phyloP scores from a whole-genome alignment of 2,329 filamentous ascomycete species.

The Ophiostoma quercus region DNA sequence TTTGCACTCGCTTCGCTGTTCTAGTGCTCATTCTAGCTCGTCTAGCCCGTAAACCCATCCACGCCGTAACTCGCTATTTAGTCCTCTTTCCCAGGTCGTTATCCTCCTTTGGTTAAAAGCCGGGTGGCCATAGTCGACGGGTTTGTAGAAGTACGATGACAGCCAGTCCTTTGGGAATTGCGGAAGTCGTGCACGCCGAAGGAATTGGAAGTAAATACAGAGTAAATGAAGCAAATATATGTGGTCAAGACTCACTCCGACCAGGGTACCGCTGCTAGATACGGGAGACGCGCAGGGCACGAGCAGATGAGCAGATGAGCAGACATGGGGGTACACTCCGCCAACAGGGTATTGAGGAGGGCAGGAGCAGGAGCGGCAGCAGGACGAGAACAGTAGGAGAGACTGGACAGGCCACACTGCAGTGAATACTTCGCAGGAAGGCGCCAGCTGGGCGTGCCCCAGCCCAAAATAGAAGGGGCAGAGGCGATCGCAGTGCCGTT shows the following conservation, averaged over 20 bases:
- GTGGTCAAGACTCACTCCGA: neutral
- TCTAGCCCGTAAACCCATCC: neutral
- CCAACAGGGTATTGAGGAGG: neutral
- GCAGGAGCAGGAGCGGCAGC: neutral
- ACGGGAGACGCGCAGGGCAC: neutral
- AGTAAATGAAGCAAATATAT: neutral
- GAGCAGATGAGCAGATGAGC: conserved; percentile 8
- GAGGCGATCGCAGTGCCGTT: conserved; percentile 1
- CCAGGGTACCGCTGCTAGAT: conserved; percentile 11
- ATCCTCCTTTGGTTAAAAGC: neutral
- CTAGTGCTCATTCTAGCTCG: neutral
- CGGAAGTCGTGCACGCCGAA: neutral
- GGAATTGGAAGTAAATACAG: neutral
- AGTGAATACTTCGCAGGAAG: neutral
- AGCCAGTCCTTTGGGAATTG: neutral
- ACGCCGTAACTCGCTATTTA: neutral
- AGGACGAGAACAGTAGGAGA: neutral
- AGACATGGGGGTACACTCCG: conserved; percentile 4
- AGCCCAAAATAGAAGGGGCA: neutral
- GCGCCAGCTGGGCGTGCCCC: neutral
- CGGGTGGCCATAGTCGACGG: too few species aligned
- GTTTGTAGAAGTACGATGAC: neutral
- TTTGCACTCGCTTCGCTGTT: neutral
- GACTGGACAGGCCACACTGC: too few species aligned
- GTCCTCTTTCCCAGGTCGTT: neutral